phyloP scores from a whole-genome alignment of 2,329 filamentous ascomycete genomes.

The Claviceps sp. region DNA sequence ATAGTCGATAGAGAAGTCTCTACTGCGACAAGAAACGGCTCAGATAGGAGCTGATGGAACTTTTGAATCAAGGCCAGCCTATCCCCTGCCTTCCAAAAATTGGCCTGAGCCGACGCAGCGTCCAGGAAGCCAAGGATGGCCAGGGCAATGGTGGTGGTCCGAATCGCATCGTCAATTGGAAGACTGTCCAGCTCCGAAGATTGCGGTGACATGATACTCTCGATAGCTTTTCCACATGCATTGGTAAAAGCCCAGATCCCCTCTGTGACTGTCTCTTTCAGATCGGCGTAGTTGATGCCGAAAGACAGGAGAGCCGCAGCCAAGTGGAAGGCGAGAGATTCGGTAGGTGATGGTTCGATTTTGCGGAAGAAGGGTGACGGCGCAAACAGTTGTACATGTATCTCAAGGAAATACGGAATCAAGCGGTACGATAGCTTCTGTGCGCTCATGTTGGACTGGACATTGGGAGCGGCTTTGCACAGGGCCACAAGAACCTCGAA shows the following conservation, averaged over 20 bases:
- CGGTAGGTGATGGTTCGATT: constrained; percentile 79
- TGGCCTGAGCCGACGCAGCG: constrained; percentile 61
- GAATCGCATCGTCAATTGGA: constrained; percentile 51
- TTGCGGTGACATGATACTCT: constrained; percentile 38
- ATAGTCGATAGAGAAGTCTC: constrained; percentile 87
- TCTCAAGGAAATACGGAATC: constrained; percentile 73
- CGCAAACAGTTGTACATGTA: constrained; percentile 64
- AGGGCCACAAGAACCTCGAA: constrained; percentile 84
- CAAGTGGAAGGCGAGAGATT: constrained; percentile 66
- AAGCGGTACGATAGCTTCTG: constrained; percentile 68
- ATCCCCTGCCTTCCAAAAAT: constrained; percentile 69
- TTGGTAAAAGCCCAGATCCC: constrained; percentile 61
- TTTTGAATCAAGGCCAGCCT: constrained; percentile 60
- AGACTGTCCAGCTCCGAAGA: constrained; percentile 42
- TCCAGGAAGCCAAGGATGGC: constrained; percentile 86
- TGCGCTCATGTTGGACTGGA: constrained; percentile 59
- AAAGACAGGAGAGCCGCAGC: constrained; percentile 71
- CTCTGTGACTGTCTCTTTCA: constrained; percentile 53
- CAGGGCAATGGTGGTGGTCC: constrained; percentile 63
- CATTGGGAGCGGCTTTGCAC: constrained; percentile 73
- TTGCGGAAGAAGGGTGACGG: constrained; percentile 71
- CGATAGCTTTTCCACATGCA: constrained; percentile 52
- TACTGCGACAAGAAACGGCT: constrained; percentile 71
- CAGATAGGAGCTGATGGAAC: constrained; percentile 62
- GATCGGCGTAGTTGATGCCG: constrained; percentile 55